phyloP scores from a whole-genome alignment of 495 filamentous ascomycete genomes.

The Articulospora tetracladia region DNA sequence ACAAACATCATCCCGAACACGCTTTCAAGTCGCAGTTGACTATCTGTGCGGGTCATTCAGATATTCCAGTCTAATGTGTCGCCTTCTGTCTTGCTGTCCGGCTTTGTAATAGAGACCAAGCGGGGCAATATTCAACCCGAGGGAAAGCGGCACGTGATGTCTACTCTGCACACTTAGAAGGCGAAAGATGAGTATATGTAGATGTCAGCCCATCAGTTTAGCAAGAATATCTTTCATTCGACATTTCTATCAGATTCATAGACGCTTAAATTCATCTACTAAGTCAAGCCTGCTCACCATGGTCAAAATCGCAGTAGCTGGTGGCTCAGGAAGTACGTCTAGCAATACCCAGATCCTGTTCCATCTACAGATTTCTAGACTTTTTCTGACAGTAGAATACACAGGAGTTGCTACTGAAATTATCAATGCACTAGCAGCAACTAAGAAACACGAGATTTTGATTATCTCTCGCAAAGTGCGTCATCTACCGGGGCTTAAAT shows the following conservation, averaged over 20 bases:
- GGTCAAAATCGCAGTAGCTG: constrained; percentile 11
- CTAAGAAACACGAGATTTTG: constrained; percentile 2
- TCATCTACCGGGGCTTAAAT: too few species aligned
- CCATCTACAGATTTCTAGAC: not conserved
- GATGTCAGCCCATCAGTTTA: not conserved
- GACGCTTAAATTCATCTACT: too few species aligned
- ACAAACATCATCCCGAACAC: not conserved
- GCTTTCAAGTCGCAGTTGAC: not conserved
- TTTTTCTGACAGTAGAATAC: not conserved
- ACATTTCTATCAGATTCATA: too few species aligned
- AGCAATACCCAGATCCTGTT: not conserved
- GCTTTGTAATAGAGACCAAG: not conserved
- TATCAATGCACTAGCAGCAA: not conserved
- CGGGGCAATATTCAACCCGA: not conserved
- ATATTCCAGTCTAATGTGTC: not conserved
- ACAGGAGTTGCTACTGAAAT: constrained; percentile 6
- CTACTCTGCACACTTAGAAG: not conserved
- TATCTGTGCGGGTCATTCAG: not conserved
- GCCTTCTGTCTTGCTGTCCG: not conserved
- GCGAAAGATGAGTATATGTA: not conserved
- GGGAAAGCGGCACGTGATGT: not conserved
- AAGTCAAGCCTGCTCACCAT: not conserved
- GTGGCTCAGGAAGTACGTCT: constrained; percentile 6
- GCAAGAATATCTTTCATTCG: not conserved
- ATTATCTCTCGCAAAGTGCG: constrained; percentile 8